Evolutionary conservation across 2,329 filamentous ascomycete species (phyloP), one percentile per base, ranked within the genome.

Genomic region (Mycosphaerella sp.): DNA sequence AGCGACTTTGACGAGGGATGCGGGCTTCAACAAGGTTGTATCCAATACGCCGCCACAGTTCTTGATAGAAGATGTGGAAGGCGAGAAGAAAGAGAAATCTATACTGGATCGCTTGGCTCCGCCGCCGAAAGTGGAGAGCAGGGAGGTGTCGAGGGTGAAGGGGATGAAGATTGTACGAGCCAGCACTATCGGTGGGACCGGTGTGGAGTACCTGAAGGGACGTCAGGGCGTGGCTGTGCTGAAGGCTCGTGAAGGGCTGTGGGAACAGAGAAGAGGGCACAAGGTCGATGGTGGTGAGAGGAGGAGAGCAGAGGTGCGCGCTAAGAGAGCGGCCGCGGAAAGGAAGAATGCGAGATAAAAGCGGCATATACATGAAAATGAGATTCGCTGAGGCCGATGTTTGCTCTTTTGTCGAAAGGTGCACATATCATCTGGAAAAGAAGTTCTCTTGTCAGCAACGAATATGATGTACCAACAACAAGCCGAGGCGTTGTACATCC

Each of bases 251-350:
- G 90, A 96, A 69, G 89, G 91, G 8, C 85, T 97, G 75, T 97
- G 91, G 93, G 91, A 97, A 75, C 78, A 89, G 64, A 84, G 79
- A 67, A 79, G 84, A 63, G 91, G 93, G 25, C 82, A 82, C 65
- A 97, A 97, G 83, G 84, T 98, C 60, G 90, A 97, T 71, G 93
- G 93, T 66, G 93, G 93, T 77, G 93, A 98, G 77, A 84, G 93
- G 69, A 81, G 93, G 71, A 83, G 80, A 69, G 87, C 86, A 13
- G 85, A 95, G 73, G 84, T 96, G 46, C 79, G 87, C 63, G 89
- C 90, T 62, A 95, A 95, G 83, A 85, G 82, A 73, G 80, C 85
- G 59, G 82, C 86, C 45, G 83, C 83, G 32, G 87, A 90, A 73
- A 84, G 87, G 60, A 87, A 84, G 70, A 41, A 48, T 48, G 45